Percentiles rank a stretch among this genome's conserved stretches.
These are phyloP conservation scores for Scedosporium apiospermum DNA, from an alignment of 2,329 filamentous ascomycete genomes.

Conservation along the genomic window DNA sequence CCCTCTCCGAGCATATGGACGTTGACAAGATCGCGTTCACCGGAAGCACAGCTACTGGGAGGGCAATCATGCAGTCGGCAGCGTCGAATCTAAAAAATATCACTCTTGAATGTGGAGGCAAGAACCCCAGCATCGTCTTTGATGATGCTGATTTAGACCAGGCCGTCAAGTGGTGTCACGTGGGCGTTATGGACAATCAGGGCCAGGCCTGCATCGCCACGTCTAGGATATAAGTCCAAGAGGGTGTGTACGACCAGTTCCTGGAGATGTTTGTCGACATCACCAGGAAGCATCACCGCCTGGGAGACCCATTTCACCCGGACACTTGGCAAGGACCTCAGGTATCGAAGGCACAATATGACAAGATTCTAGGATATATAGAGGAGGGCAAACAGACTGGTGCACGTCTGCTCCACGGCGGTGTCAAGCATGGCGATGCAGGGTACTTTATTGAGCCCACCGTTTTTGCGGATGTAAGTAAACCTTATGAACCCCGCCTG, in stretches of 20 bases:
- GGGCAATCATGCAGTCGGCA: slow-evolving; percentile 59
- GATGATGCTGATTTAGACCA: slow-evolving; percentile 51
- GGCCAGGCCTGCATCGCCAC: slow-evolving; percentile 55
- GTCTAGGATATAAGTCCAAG: slow-evolving; percentile 49
- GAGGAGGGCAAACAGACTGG: slow-evolving; percentile 52
- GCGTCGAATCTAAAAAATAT: slow-evolving; percentile 49
- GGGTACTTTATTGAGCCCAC: slow-evolving; percentile 20
- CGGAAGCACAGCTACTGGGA: slow-evolving; percentile 56
- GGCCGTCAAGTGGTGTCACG: slow-evolving; percentile 39
- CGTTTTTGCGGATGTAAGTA: slow-evolving; percentile 20
- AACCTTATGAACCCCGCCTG: slow-evolving; percentile 15
- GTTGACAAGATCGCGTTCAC: slow-evolving; percentile 71
- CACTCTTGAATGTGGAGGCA: slow-evolving; percentile 51
- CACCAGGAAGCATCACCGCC: slow-evolving; percentile 34
- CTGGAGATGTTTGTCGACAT: slow-evolving; percentile 47
- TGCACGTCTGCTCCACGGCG: slow-evolving; percentile 27
- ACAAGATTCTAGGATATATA: slow-evolving; percentile 58
- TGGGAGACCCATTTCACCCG: slow-evolving; percentile 20
- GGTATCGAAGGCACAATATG: slow-evolving; percentile 56
- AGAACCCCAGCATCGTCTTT: slow-evolving; percentile 49
- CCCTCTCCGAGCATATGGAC: slow-evolving; percentile 52
- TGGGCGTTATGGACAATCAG: slow-evolving; percentile 38
- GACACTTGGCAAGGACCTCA: slow-evolving; percentile 27
- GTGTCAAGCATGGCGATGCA: slow-evolving; percentile 7
- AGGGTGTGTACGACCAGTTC: slow-evolving; percentile 48